Conservation (phyloP, 371 early-diverging fungal species). For the Thermomucor indicae-seudaticae region DNA sequence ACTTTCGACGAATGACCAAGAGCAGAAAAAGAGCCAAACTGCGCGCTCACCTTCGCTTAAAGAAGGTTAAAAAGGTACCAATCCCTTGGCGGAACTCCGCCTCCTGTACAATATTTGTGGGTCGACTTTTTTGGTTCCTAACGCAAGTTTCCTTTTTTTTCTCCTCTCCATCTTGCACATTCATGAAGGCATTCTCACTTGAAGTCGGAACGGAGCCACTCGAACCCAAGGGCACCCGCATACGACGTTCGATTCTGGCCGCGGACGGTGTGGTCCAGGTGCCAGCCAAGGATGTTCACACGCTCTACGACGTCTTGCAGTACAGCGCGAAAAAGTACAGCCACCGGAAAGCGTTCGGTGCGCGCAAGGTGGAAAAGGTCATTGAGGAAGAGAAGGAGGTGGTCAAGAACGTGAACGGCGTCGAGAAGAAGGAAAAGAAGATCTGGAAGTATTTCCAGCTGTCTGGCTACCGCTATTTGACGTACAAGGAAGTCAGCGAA, state of each 20-base stretch:
- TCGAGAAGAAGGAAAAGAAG: constrained; percentile 71
- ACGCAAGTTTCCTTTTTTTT: background rate
- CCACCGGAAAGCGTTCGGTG: constrained; percentile 55
- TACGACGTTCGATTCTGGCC: constrained; percentile 46
- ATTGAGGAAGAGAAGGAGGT: constrained; percentile 80
- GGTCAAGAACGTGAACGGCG: constrained; percentile 61
- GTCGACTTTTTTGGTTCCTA: no score
- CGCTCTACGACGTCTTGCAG: constrained; percentile 68
- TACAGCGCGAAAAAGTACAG: constrained; percentile 47
- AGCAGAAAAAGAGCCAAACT: no score
- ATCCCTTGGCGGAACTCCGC: no score
- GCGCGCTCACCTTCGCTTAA: no score
- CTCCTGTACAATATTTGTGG: no score
- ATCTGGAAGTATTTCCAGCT: constrained; percentile 82
- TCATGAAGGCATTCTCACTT: constrained; percentile 13
- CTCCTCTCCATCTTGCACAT: background rate
- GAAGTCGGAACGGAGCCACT: constrained; percentile 15
- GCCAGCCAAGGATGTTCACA: constrained; percentile 56
- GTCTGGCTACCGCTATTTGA: constrained; percentile 62
- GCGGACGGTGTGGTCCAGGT: constrained; percentile 44
- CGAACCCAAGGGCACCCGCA: constrained; percentile 31
- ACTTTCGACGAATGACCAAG: no score
- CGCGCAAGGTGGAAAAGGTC: constrained; percentile 59
- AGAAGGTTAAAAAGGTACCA: no score
- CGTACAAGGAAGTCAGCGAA: constrained; percentile 56